Conservation (phyloP, 306 rosid species). For the Clitoria ternatea region DNA sequence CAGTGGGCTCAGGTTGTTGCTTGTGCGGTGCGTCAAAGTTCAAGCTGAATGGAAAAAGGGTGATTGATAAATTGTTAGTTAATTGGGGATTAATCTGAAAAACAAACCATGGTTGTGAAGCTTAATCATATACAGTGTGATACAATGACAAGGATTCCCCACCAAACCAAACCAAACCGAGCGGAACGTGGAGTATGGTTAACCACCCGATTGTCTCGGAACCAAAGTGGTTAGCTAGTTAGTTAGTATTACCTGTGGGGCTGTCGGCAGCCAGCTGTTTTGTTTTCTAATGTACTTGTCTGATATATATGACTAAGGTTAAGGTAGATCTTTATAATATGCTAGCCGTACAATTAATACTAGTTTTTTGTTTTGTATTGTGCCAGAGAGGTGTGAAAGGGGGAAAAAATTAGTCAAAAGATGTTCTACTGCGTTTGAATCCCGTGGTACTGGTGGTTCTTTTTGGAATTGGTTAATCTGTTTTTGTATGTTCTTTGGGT, state of each 20-base stretch:
- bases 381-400: slow-evolving; percentile 2
- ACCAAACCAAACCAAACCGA: slow-evolving; percentile 29
- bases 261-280: slow-evolving; percentile 33
- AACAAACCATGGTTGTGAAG: slow-evolving; percentile 35
- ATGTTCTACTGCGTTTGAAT: slow-evolving; percentile 22
- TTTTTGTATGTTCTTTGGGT: slow-evolving; percentile 1
- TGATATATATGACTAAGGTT: slow-evolving; percentile 12
- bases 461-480: not conserved
- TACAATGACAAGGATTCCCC: slow-evolving; percentile 26
- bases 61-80: not conserved
- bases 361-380: not conserved
- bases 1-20: slow-evolving; percentile 99
- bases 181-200: not conserved
- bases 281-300: slow-evolving; percentile 16
- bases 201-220: slow-evolving; percentile 14
- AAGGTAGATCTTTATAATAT: slow-evolving; percentile 23
- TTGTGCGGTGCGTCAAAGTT: slow-evolving; percentile 77
- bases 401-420: slow-evolving; percentile 4
- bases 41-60: slow-evolving; percentile 21
- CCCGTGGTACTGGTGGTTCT: not conserved
- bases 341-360: not conserved
- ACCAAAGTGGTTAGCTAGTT: slow-evolving; percentile 28
- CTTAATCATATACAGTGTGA: slow-evolving; percentile 38
- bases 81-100: slow-evolving; percentile 4
- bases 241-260: not conserved